Conservation (phyloP, 2,329 filamentous ascomycete species). For the Penicillium sp. region DNA sequence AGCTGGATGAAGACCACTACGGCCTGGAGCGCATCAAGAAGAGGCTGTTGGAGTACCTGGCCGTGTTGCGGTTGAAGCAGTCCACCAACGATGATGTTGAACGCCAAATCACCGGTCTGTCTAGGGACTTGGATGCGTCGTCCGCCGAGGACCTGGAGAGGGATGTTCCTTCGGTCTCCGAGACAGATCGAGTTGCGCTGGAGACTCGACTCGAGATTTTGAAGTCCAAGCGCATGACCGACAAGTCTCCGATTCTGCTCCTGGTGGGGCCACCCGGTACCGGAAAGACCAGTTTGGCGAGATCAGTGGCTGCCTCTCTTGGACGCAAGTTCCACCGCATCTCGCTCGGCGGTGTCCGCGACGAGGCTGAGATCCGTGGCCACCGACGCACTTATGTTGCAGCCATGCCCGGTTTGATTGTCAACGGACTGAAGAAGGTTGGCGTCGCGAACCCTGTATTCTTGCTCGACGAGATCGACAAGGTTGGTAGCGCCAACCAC, state of each 20-base stretch:
- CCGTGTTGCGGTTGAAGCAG: slow-evolving; percentile 93
- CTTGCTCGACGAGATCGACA: slow-evolving; percentile 95
- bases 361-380: slow-evolving; percentile 94
- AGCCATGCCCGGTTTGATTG: slow-evolving; percentile 95
- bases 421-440: slow-evolving; percentile 90
- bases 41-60: slow-evolving; percentile 87
- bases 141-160: slow-evolving; percentile 50
- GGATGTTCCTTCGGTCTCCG: slow-evolving; percentile 50
- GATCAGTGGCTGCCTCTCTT: slow-evolving; percentile 85
- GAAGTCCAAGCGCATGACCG: slow-evolving; percentile 76
- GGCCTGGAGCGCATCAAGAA: slow-evolving; percentile 97
- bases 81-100: slow-evolving; percentile 80
- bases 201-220: slow-evolving; percentile 68
- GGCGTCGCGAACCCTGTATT: slow-evolving; percentile 94
- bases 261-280: slow-evolving; percentile 90
- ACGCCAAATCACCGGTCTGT: slow-evolving; percentile 60
- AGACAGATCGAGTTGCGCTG: slow-evolving; percentile 43
- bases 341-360: slow-evolving; percentile 88
- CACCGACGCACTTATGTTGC: slow-evolving; percentile 95
- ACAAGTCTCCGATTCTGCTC: slow-evolving; percentile 93
- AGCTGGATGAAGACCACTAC: slow-evolving; percentile 94
- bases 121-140: slow-evolving; percentile 44
- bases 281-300: slow-evolving; percentile 91
- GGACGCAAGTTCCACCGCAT: slow-evolving; percentile 96
- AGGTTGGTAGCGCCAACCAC: slow-evolving; percentile 83